phyloP scores from a whole-genome alignment of 257 asterid species.

The Solanum chilense region DNA sequence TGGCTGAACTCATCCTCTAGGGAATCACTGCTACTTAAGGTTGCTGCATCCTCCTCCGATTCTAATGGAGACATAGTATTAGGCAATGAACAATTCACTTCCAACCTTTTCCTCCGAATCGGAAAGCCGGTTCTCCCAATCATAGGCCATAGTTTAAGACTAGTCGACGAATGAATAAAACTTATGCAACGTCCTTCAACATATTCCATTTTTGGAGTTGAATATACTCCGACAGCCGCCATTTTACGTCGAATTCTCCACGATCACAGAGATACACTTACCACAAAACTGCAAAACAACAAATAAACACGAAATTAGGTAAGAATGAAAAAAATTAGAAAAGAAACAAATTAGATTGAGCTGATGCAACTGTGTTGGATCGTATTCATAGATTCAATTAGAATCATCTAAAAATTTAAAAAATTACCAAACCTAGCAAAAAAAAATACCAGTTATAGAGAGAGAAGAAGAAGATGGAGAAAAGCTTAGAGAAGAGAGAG shows the following conservation, averaged over 20 bases:
- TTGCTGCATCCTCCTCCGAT: conserved; percentile 25
- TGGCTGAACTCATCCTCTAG: conserved; percentile 70
- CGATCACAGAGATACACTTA: background rate
- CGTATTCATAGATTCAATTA: background rate
- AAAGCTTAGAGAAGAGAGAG: background rate
- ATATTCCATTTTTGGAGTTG: conserved; percentile 37
- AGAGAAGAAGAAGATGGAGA: background rate
- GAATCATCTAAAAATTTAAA: background rate
- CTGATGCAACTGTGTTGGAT: background rate
- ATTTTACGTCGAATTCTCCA: conserved; percentile 14
- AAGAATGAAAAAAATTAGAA: background rate
- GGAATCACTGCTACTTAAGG: conserved; percentile 15
- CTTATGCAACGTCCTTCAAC: conserved; percentile 27
- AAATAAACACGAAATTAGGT: background rate
- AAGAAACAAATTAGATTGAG: background rate
- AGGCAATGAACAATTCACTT: conserved; percentile 31
- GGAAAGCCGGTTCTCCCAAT: background rate
- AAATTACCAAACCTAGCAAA: background rate
- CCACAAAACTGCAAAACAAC: background rate
- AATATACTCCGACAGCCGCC: conserved; percentile 50
- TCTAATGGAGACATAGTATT: conserved; percentile 28
- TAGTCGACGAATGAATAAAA: conserved; percentile 17
- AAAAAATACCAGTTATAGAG: background rate
- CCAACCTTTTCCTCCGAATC: conserved; percentile 7
- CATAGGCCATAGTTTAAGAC: conserved; percentile 12